Evolutionary conservation across 257 asterid genomes (phyloP).

Genomic region (Nicotiana paniculata): DNA sequence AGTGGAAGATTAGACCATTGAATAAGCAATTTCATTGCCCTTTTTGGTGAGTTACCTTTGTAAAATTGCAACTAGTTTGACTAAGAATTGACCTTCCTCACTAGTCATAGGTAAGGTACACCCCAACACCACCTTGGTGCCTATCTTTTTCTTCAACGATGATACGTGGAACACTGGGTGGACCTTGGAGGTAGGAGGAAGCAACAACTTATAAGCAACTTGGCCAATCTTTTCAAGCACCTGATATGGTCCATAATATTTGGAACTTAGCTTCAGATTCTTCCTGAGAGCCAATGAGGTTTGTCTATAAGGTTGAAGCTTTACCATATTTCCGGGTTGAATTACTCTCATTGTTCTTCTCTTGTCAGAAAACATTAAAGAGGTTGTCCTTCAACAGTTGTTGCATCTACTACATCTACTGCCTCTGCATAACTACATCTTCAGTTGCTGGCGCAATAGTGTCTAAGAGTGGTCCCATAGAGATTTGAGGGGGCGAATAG

Average conservation of each 20-base stretch:
- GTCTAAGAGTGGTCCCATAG: too few relatives aligned
- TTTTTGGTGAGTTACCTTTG: not conserved
- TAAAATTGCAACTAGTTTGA: too few relatives aligned
- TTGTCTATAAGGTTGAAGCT: not conserved
- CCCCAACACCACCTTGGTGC: not conserved
- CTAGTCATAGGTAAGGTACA: not conserved
- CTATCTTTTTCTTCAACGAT: not conserved
- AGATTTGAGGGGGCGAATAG: too few relatives aligned
- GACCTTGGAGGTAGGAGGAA: not conserved
- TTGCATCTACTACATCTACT: too few relatives aligned
- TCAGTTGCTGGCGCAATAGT: too few relatives aligned
- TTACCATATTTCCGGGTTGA: not conserved
- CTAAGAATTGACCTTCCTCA: not conserved
- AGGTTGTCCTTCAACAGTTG: not conserved
- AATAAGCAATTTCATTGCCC: too few relatives aligned
- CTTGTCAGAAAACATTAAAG: not conserved
- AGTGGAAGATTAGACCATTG: not conserved
- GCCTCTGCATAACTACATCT: too few relatives aligned
- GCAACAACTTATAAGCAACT: not conserved
- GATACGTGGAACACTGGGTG: too few relatives aligned
- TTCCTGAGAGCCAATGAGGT: not conserved
- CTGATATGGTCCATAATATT: not conserved
- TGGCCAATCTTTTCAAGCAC: not conserved
- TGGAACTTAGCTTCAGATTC: not conserved
- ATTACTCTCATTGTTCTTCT: not conserved